A percentile compares a stretch with the other conserved stretches of the same genome.
phyloP scores from a whole-genome alignment of 73 alveolate species.

The Paramecium primaurelia region DNA sequence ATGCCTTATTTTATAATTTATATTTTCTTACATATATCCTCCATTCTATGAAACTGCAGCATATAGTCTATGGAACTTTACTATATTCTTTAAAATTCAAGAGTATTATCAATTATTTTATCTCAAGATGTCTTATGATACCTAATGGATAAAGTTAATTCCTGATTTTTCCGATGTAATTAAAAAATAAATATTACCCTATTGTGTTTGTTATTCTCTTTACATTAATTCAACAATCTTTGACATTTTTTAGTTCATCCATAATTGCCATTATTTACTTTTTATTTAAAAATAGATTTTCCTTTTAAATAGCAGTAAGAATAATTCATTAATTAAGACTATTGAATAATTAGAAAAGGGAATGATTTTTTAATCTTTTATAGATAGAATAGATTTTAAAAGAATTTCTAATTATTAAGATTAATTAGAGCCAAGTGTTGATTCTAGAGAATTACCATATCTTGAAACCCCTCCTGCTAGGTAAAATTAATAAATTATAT shows the following conservation, averaged over 20 bases:
- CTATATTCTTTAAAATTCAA: background rate
- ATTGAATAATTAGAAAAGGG: background rate
- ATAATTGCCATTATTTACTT: background rate
- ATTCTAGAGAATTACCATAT: background rate
- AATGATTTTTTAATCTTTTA: background rate
- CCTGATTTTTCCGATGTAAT: background rate
- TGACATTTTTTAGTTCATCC: background rate
- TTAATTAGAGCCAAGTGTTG: constrained; percentile 9
- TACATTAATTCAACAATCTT: background rate
- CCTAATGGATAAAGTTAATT: background rate
- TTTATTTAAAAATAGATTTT: background rate
- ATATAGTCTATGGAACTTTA: background rate
- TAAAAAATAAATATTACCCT: background rate
- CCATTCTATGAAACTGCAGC: background rate
- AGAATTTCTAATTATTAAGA: background rate
- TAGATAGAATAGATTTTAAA: background rate
- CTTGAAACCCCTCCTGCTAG: background rate
- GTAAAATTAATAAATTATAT: background rate
- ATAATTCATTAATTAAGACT: background rate
- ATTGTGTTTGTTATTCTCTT: background rate
- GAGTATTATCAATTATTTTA: background rate
- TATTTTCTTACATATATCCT: background rate
- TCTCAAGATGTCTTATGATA: background rate
- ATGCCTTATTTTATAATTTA: background rate
- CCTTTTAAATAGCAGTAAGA: background rate